Percentiles rank a stretch among this genome's conserved stretches.
Evolutionary conservation across 441 rosid genomes (phyloP).

Genomic region (Eutrema salsugineum): DNA sequence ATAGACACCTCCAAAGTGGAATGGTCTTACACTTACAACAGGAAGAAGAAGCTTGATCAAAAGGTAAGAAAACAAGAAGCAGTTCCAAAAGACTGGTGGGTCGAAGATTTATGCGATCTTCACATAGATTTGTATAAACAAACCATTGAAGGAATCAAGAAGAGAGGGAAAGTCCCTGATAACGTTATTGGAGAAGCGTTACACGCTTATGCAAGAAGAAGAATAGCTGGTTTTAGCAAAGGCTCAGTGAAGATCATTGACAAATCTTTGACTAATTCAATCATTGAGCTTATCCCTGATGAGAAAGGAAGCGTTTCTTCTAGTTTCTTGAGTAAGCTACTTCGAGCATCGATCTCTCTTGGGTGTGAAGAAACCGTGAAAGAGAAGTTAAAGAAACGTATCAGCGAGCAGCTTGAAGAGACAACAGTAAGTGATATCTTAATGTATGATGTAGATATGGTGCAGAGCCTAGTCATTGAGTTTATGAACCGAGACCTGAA

Average conservation of each 20-base stretch:
- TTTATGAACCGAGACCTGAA: conserved; percentile 37
- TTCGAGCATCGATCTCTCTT: conserved; percentile 50
- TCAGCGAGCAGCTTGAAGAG: conserved; percentile 65
- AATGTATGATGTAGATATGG: conserved; percentile 55
- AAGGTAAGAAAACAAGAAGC: not conserved
- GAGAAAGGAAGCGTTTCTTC: conserved; percentile 65
- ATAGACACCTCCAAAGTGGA: conserved; percentile 20
- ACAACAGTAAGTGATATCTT: conserved; percentile 57
- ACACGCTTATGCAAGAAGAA: conserved; percentile 36
- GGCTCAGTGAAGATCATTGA: conserved; percentile 49
- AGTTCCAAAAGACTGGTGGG: conserved; percentile 35
- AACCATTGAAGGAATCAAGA: conserved; percentile 17
- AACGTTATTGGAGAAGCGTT: conserved; percentile 30
- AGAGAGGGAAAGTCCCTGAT: not conserved
- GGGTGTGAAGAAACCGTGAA: conserved; percentile 61
- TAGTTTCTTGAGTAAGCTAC: conserved; percentile 65
- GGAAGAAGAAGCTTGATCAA: conserved; percentile 24
- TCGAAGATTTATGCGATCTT: conserved; percentile 31
- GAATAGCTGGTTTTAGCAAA: conserved; percentile 68
- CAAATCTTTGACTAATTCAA: conserved; percentile 51
- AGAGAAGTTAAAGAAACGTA: conserved; percentile 54
- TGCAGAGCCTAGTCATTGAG: conserved; percentile 59
- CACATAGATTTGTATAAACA: conserved; percentile 28
- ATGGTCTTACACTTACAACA: conserved; percentile 31
- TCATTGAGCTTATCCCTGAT: conserved; percentile 56